These are phyloP conservation scores for Tarenaya hassleriana DNA, from an alignment of 345 rosid species.

Conservation along the genomic window DNA sequence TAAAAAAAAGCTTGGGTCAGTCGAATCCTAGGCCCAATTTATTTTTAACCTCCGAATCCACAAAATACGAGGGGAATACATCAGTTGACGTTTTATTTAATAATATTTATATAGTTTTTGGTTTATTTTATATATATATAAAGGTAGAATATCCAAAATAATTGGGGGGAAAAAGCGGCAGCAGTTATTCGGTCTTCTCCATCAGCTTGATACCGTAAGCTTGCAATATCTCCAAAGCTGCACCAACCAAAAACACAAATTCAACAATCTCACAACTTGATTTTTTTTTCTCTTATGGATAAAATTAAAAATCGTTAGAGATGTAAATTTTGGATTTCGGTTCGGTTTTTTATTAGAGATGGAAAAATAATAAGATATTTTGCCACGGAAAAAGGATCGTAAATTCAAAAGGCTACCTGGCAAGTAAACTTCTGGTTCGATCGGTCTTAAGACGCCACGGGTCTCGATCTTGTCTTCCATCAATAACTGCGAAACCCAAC, in stretches of 20 bases:
- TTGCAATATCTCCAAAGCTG: conserved; percentile 77
- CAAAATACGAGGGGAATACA: no score
- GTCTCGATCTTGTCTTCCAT: conserved; percentile 69
- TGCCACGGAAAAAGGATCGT: no score
- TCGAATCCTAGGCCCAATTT: no score
- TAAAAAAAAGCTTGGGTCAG: no score
- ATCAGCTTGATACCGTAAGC: conserved; percentile 63
- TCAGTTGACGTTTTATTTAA: no score
- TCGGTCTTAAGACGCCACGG: conserved; percentile 78
- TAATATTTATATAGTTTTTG: no score
- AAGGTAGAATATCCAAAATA: conserved; percentile 4
- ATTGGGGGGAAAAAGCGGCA: not conserved
- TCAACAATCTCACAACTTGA: conserved; percentile 6
- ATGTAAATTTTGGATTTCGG: not conserved
- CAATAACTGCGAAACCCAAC: conserved; percentile 48
- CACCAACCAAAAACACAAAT: conserved; percentile 16
- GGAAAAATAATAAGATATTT: no score
- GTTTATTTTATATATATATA: not conserved
- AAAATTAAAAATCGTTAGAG: not conserved
- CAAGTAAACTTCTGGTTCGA: conserved; percentile 71
- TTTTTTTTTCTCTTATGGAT: not conserved
- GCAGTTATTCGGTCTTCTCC: conserved; percentile 49
- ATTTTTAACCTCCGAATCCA: no score
- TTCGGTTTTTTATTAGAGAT: no score
- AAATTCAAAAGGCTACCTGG: conserved; percentile 52